Evolutionary conservation across 1,284 basidiomycete genomes (phyloP), one percentile per base, ranked within the genome.

Genomic region (Cutaneotrichosporon spelunceum): DNA sequence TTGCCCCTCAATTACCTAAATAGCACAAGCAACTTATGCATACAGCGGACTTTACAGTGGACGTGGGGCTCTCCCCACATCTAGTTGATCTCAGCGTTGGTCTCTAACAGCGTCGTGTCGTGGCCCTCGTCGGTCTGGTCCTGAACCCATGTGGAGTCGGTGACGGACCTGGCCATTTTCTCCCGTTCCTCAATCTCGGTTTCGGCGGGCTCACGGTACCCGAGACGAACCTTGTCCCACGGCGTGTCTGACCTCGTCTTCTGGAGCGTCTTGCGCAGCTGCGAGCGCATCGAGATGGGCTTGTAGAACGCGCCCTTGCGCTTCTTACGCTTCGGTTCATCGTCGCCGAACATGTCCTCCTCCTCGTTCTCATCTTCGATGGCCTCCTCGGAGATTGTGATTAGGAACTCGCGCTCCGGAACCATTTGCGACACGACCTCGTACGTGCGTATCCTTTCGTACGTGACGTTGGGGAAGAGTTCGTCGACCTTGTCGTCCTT

Each of bases 271-370:
- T 92, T 93, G 78, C 91, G 90, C 53, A 94, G 80, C 23, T 86
- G 81, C 83, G 91, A 91, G 75, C 91, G 91, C 62, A 89, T 85
- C 74, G 88, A 87, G 62, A 93, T 89, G 71, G 88, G 87, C 78
- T 91, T 92, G 81, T 91, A 93, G 76, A 90, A 92, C 0, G 87
- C 91, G 19, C 88, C 90, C 69, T 85, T 86, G 36, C 76, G 76
- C 61, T 83, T 70, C 66, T 77, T 78, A 34, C 57, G 63, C 11
- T 67, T 55, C 4, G 55, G 63, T 42, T 60, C 63, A 36, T 57
- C 58, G 50, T 66, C 63, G 56, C 63, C 63, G 29, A 64, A 64
- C 63, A 64, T 64, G 57, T 64, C 59, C 23, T 64, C 62, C 42
- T 57, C 55, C 11, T 56, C 50, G n/a, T n/a, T 30, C 8, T 33